phyloP scores from a whole-genome alignment of 2,329 filamentous ascomycete genomes.

The Aspergillus sp. region DNA sequence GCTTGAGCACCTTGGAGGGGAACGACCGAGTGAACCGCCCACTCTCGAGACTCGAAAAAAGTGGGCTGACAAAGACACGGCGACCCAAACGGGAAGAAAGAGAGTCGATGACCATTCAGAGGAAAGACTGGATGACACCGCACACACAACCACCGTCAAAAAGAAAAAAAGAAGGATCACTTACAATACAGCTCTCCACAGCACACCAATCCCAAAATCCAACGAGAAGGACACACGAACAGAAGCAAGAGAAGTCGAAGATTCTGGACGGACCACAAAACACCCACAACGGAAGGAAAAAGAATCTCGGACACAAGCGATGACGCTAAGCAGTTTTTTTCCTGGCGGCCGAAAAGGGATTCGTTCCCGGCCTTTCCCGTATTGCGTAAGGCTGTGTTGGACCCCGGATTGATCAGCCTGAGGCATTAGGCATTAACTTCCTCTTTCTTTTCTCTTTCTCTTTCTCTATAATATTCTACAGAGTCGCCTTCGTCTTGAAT shows the following conservation, averaged over 20 bases:
- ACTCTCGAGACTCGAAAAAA: constrained; percentile 24
- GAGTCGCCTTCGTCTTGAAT: too few relatives aligned
- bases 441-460: too few relatives aligned
- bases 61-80: constrained; percentile 24
- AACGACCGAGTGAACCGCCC: constrained; percentile 28
- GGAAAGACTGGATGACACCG: constrained; percentile 10
- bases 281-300: constrained; percentile 5
- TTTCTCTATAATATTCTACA: too few relatives aligned
- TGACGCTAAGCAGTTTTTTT: constrained; percentile 13
- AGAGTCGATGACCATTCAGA: not conserved
- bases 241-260: not conserved
- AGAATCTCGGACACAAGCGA: constrained; percentile 16
- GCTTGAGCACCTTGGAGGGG: constrained; percentile 30
- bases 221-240: constrained; percentile 6
- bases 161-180: constrained; percentile 12
- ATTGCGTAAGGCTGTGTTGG: constrained; percentile 34
- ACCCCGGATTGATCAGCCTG: constrained; percentile 22
- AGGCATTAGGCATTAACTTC: constrained; percentile 13
- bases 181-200: constrained; percentile 17
- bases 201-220: constrained; percentile 22
- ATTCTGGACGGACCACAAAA: not conserved
- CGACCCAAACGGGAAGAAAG: constrained; percentile 10
- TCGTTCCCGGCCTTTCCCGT: constrained; percentile 34
- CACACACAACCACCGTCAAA: constrained; percentile 10
- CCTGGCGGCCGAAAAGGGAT: not conserved